A percentile compares a stretch with the other conserved stretches of the same genome.
Evolutionary conservation across 1,284 basidiomycete genomes (phyloP).

Genomic region (Rhizoctonia solani): DNA sequence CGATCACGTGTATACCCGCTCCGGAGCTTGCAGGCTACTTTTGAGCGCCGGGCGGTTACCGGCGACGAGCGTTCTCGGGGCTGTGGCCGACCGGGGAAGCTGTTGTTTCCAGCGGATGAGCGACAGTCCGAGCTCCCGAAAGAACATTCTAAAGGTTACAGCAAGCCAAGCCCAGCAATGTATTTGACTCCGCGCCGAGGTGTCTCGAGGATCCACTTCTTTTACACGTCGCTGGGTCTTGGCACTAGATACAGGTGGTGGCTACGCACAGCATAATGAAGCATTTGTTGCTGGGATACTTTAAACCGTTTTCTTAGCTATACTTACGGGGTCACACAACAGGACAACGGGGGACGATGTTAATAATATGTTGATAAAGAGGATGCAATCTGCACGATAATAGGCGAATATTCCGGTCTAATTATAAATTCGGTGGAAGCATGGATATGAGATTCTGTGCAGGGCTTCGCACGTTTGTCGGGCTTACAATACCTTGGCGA

Average conservation of each 20-base stretch:
- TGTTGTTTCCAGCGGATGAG: no score
- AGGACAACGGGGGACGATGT: no score
- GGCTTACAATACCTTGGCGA: constrained; percentile 25
- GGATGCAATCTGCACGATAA: no score
- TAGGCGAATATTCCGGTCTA: no score
- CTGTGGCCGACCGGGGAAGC: not conserved
- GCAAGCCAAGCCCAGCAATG: not conserved
- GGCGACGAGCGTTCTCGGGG: no score
- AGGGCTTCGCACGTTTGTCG: constrained; percentile 27
- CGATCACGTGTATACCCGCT: not conserved
- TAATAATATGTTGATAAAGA: no score
- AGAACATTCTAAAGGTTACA: not conserved
- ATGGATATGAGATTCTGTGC: not conserved
- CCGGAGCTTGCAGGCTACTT: not conserved
- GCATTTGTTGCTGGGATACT: constrained; percentile 3
- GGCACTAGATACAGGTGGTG: constrained; percentile 22
- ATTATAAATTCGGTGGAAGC: no score
- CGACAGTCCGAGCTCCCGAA: no score
- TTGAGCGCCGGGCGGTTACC: not conserved
- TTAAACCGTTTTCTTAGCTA: no score
- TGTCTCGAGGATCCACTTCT: not conserved
- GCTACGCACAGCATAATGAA: constrained; percentile 17
- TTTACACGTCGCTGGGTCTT: constrained; percentile 2
- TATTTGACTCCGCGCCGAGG: constrained; percentile 3
- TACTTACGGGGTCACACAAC: no score